These are phyloP conservation scores for Pisolithus orientalis DNA, from an alignment of 768 basidiomycete species.

Conservation along the genomic window DNA sequence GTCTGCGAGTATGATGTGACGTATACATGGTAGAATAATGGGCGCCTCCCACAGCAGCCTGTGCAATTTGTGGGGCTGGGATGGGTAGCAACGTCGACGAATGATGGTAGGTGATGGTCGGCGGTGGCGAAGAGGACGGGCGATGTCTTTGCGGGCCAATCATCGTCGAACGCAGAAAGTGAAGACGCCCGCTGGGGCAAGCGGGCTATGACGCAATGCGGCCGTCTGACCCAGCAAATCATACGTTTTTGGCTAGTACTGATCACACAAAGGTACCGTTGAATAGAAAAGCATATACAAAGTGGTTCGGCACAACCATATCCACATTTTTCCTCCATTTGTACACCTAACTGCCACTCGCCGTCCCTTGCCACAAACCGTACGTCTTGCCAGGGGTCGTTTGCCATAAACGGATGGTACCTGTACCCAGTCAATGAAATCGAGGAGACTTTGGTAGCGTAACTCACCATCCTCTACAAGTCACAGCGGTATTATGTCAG, in stretches of 20 bases:
- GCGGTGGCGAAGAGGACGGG: slow-evolving; percentile 15
- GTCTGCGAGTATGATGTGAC: neutral
- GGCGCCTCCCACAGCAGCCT: slow-evolving; percentile 54
- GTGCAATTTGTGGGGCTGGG: slow-evolving; percentile 46
- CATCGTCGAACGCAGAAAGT: neutral
- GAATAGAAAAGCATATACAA: too few species aligned
- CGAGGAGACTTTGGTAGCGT: neutral
- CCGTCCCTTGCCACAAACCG: slow-evolving; percentile 78
- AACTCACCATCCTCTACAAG: slow-evolving; percentile 65
- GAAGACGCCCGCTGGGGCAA: neutral
- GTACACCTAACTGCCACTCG: slow-evolving; percentile 34
- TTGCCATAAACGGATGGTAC: slow-evolving; percentile 96
- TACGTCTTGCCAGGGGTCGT: slow-evolving; percentile 91
- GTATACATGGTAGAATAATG: slow-evolving; percentile 51
- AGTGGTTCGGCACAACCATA: neutral
- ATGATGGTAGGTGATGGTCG: slow-evolving; percentile 42
- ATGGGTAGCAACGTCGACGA: slow-evolving; percentile 35
- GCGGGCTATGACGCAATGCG: too few species aligned
- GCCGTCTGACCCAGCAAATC: too few species aligned
- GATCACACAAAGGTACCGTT: too few species aligned
- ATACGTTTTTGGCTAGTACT: too few species aligned
- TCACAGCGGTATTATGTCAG: slow-evolving; percentile 5
- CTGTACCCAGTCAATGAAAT: slow-evolving; percentile 31
- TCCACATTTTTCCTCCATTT: slow-evolving; percentile 7
- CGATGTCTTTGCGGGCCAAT: neutral